Base-by-base conservation (phyloP, 805 yeast genomes). In the Wickerhamomyces ciferrii region DNA sequence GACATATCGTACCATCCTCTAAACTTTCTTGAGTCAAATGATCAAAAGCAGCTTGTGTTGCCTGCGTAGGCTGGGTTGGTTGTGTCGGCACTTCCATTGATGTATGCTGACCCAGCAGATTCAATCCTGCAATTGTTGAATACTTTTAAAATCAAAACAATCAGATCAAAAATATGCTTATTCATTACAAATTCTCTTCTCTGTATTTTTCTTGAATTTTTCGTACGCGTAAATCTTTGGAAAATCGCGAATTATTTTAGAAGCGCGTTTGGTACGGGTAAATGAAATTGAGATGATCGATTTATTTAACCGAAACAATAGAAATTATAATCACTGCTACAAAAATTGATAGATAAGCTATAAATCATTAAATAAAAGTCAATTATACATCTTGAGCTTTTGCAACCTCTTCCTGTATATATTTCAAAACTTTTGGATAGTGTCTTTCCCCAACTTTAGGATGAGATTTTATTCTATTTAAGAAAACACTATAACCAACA, bases 381-480 rank as follows among this genome's bases (percentile, higher is more conserved):
- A n/a, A n/a, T 10, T 32, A n/a, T 9, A 18, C 18, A 41, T 45
- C 48, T n/a, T 15, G 5, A 4, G 48, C 44, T 21, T 45, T 41
- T 17, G 44, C 41, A 7, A 45, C 44, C 32, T 45, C 43, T 9
- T 43, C 41, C 9, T 45, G 49, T n/a, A 74, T 71, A 48, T 69
- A 67, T 27, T 59, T 53, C 44, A 70, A 60, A 2, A 68, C 55
- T 14, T 63, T 60, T 6, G 79, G 79, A 51, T 74, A 75, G 71
- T 72, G 73, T 45, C 60, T 62, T 25, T 61, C 63, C 10, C 75
- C 74, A 42, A 75, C 79, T 49, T 74, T 76, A 51, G 73, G 76
- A 56, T 75, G 79, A 1, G 74, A 66, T 52, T 74, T 75, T 42
- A 74, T 65, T 47, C 79, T 62, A 56, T 75, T 75, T 36, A 70